Base-by-base conservation (phyloP, 2,329 filamentous ascomycete genomes). In the Aureobasidium lini region DNA sequence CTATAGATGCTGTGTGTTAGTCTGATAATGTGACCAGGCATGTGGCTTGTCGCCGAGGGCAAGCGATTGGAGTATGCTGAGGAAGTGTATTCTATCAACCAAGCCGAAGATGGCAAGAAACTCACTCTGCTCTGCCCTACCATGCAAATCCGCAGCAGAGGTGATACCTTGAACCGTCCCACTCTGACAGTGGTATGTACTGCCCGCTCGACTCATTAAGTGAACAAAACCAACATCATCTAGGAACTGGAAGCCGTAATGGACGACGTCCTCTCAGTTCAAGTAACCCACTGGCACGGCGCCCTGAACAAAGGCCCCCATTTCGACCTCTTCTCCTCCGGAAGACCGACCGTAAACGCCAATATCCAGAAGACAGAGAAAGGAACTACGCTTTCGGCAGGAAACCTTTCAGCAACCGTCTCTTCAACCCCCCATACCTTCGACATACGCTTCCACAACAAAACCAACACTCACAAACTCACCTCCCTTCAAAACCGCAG, bases 1-100 rank as follows among this genome's bases (percentile, higher is more conserved):
- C 13, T 13, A 3, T 15, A 43, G 42, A 15, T 28, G 36, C 31
- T 10, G 28, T 37, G 5, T 36, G n/a, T 13, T 52, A 31, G 56
- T 18, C 54, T 61, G 32, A 63, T 28, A 59, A 61, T 66, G 9
- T 18, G 15, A 10, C 13, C 47, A 78, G 76, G 76, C 64, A 85
- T 87, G 84, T 88, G 85, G 85, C 75, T 87, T 50, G 77, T 80
- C 43, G 83, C 81, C 60, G 80, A 84, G 70, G 81, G 79, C 62
- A 79, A 84, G 68, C 76, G 77, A 52, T 77, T 84, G 29, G 82
- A 86, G 67, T 87, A 87, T 65, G 85, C 84, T 36, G 84, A 87
- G 70, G 84, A 87, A 62, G 75, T 87, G 15, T 80, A 84, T 67
- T 76, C 78, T 8, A 73, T 81, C 54, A 77, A 75, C 4, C 70